These are phyloP conservation scores for Jackrogersella minutella DNA, from an alignment of 495 filamentous ascomycete genomes.

Conservation along the genomic window DNA sequence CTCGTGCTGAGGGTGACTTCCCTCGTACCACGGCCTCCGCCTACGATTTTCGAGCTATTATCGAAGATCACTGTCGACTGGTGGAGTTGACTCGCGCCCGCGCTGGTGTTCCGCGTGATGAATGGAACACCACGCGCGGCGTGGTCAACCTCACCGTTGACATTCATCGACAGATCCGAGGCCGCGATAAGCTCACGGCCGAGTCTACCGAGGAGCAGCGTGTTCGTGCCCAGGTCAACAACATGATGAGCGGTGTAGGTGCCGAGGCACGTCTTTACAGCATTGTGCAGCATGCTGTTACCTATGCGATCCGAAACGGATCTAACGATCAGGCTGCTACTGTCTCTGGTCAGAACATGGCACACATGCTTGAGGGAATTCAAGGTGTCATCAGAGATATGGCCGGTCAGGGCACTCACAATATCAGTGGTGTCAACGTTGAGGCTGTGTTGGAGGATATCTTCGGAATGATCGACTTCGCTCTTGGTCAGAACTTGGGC, in stretches of 20 bases:
- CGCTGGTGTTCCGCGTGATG: constrained; percentile 21
- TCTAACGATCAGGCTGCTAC: constrained; percentile 15
- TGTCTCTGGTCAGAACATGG: constrained; percentile 24
- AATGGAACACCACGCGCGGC: constrained; percentile 21
- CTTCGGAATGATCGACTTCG: constrained; percentile 32
- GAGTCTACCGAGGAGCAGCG: constrained; percentile 33
- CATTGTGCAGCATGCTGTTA: constrained; percentile 41
- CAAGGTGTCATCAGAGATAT: constrained; percentile 28
- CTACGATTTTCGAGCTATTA: constrained; percentile 14
- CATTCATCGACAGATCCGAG: constrained; percentile 35
- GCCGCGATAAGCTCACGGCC: constrained; percentile 36
- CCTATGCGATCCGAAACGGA: constrained; percentile 27
- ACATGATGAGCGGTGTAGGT: constrained; percentile 37
- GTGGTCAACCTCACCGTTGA: constrained; percentile 22
- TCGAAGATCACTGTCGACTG: constrained; percentile 32
- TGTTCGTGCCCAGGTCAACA: constrained; percentile 29
- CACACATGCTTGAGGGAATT: constrained; percentile 29
- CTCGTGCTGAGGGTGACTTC: constrained; percentile 39
- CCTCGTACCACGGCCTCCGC: constrained; percentile 25
- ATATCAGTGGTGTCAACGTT: constrained; percentile 16
- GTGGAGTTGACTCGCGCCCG: constrained; percentile 14
- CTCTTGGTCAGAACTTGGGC: constrained; percentile 1
- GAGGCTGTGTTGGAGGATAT: constrained; percentile 34
- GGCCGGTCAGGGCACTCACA: constrained; percentile 11
- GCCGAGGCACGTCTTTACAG: constrained; percentile 40